Evolutionary conservation across 169 alveolate genomes (phyloP).

Genomic region (Plasmodium fragile): DNA sequence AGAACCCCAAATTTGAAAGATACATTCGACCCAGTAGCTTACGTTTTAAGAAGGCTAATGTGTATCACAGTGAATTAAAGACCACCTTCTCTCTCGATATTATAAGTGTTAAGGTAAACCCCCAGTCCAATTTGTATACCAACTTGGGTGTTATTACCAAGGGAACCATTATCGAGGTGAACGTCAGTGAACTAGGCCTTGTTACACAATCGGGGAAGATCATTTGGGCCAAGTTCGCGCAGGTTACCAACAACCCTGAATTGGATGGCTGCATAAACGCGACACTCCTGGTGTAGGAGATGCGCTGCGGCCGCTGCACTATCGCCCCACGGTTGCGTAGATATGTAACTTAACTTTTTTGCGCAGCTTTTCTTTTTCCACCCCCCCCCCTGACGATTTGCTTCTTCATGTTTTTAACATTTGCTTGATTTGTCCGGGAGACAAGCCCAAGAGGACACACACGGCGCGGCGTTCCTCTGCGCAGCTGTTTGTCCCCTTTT

Average conservation of each 20-base stretch:
- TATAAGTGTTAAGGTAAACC: constrained; percentile 98
- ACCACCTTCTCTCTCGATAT: constrained; percentile 96
- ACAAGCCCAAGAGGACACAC: background rate
- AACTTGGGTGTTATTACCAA: constrained; percentile 98
- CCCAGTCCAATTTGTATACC: constrained; percentile 97
- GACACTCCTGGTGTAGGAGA: constrained; percentile 94
- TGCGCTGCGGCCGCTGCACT: background rate
- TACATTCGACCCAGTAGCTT: constrained; percentile 98
- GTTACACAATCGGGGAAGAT: constrained; percentile 99
- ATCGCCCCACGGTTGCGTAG: background rate
- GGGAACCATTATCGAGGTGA: constrained; percentile 98
- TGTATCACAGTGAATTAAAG: constrained; percentile 98
- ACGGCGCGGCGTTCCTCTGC: background rate
- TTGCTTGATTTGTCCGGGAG: background rate
- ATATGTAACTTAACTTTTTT: too few relatives aligned
- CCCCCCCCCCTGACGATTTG: background rate
- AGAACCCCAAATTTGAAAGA: constrained; percentile 99
- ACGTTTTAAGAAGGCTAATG: constrained; percentile 99
- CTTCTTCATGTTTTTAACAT: background rate
- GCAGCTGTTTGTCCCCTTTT: background rate
- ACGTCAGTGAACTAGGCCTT: constrained; percentile 98
- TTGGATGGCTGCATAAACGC: constrained; percentile 99
- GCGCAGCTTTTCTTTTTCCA: background rate
- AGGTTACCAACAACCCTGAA: constrained; percentile 99
- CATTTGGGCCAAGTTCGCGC: constrained; percentile 99